Evolutionary conservation across 805 yeast species (phyloP), one percentile per base, ranked within the genome.

Genomic region (Candida gorgasii): DNA sequence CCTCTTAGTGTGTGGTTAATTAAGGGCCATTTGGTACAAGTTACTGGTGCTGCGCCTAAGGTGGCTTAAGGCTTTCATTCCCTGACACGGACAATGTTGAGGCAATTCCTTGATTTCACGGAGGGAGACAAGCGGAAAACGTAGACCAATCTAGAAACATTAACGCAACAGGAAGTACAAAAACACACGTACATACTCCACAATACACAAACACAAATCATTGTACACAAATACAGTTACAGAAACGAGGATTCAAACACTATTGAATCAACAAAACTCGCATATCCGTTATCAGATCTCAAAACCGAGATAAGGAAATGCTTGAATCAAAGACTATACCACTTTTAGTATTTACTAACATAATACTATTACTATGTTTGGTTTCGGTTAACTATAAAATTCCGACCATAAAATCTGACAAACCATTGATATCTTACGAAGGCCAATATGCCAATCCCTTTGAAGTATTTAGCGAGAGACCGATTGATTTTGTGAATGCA

Each of bases 401-500:
- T 11, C 7, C 28, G 2, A 5, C 6, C 8, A 15, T 23, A n/a
- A 34, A 34, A 20, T 29, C 37, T 13, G 12, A 20, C 9, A 20
- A 23, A n/a, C 26, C 20, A 8, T 18, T 12, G 4, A 8, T 34
- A 9, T 20, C 37, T 2, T 19, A 13, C 14, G 37, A 32, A 20
- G 17, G 20, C 15, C 24, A 39, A n/a, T 24, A 31, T 15, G 43
- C 22, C n/a, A 26, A 35, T 18, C 43, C 43, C 3, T 40, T 40
- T 27, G 39, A 34, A 19, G 39, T 40, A 4, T 34, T 26, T 16
- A n/a, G 28, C 14, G 13, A 33, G 12, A 19, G 36, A n/a, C 89
- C 89, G 0, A 80, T 78, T 19, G 75, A 75, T 44, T 51, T 72
- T 3, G 59, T 45, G 3, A 79, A 80, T 48, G 81, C 85, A 19